Percentiles rank a stretch among this genome's conserved stretches.
Evolutionary conservation across 1,284 basidiomycete genomes (phyloP).

Genomic region (Trichosporon ovoides): DNA sequence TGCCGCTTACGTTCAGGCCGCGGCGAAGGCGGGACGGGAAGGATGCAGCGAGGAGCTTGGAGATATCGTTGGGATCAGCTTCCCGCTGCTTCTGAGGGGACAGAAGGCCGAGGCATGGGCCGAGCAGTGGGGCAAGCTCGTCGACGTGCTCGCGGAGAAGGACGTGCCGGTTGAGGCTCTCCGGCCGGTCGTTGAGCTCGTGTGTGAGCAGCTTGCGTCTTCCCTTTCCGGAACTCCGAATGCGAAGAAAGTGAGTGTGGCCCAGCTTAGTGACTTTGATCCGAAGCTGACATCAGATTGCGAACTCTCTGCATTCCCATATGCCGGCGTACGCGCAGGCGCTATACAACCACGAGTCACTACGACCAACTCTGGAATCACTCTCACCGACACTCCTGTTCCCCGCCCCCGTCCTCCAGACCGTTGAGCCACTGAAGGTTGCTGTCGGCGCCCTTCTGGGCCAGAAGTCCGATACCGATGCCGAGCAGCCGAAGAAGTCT

Average conservation of each 20-base stretch:
- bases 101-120: conserved; percentile 34
- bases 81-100: conserved; percentile 19
- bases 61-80: background rate
- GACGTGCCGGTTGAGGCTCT: background rate
- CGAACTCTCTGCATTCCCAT: conserved; percentile 17
- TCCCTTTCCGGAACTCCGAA: conserved; percentile 21
- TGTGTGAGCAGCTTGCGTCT: conserved; percentile 10
- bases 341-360: conserved; percentile 14
- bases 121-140: conserved; percentile 25
- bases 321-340: conserved; percentile 25
- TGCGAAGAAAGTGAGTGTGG: conserved; percentile 29
- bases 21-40: background rate
- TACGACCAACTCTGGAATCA: conserved; percentile 16
- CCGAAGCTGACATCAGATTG: conserved; percentile 22
- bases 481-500: background rate
- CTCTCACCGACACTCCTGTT: conserved; percentile 26
- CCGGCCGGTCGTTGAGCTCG: conserved; percentile 9
- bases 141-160: conserved; percentile 9
- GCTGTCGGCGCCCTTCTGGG: conserved; percentile 4
- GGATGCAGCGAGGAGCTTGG: background rate
- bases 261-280: background rate
- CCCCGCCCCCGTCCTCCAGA: conserved; percentile 25
- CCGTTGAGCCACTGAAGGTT: conserved; percentile 21
- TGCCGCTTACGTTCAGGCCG: conserved; percentile 15
- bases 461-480: background rate